A percentile compares a stretch with the other conserved stretches of the same genome.
Evolutionary conservation across 2,329 filamentous ascomycete species (phyloP).

Genomic region (Chlorencoelia australis): DNA sequence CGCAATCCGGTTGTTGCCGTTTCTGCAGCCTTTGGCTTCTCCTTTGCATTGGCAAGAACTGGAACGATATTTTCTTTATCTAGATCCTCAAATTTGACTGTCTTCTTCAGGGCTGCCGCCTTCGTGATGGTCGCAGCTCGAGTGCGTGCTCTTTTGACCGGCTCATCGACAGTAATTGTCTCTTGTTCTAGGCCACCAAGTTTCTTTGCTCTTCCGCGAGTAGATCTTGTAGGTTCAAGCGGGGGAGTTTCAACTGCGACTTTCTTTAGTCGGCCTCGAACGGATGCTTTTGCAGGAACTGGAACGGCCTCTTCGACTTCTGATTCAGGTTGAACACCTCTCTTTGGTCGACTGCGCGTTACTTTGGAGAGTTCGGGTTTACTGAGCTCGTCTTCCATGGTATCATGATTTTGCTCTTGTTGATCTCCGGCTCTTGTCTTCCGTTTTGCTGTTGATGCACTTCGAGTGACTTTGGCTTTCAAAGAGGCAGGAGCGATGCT

Average conservation of each 20-base stretch:
- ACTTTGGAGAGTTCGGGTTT: conserved; percentile 28
- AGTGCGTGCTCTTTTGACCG: conserved; percentile 30
- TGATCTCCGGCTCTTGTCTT: conserved; percentile 41
- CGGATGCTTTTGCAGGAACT: conserved; percentile 28
- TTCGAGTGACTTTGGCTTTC: conserved; percentile 29
- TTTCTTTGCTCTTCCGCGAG: conserved; percentile 24
- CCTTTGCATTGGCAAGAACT: conserved; percentile 31
- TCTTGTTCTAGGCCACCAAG: conserved; percentile 16
- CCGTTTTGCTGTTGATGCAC: conserved; percentile 34
- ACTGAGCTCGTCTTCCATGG: conserved; percentile 1
- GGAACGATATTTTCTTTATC: conserved; percentile 54
- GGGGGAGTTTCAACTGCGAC: conserved; percentile 15
- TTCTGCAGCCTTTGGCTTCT: conserved; percentile 28
- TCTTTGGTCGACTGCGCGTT: conserved; percentile 39
- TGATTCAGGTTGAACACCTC: conserved; percentile 25
- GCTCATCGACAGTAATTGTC: conserved; percentile 26
- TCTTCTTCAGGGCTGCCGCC: conserved; percentile 44
- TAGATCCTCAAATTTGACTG: conserved; percentile 49
- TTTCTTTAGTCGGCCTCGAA: conserved; percentile 39
- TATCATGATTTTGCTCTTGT: conserved; percentile 24
- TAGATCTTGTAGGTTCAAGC: conserved; percentile 12
- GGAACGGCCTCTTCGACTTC: conserved; percentile 14
- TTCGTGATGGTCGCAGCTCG: conserved; percentile 31
- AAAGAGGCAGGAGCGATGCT: conserved; percentile 40
- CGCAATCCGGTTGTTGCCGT: conserved; percentile 31